Evolutionary conservation across 805 yeast genomes (phyloP).

Genomic region (Huiozyma sinensis): DNA sequence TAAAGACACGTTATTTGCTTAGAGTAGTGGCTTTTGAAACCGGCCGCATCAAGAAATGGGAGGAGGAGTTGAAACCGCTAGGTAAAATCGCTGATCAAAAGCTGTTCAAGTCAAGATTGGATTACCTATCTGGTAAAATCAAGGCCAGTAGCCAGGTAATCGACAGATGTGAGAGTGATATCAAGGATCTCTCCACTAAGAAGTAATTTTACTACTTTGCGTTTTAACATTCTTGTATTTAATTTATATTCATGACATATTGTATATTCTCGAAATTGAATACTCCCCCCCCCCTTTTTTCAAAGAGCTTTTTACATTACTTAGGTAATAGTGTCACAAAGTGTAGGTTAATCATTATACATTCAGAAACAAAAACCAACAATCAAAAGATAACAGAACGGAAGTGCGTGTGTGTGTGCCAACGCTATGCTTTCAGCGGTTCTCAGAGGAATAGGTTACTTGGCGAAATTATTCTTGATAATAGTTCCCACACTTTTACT

Average conservation of each 20-base stretch:
- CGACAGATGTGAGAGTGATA: slow-evolving; percentile 35
- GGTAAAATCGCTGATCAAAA: slow-evolving; percentile 41
- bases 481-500: too few relatives aligned
- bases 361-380: too few relatives aligned
- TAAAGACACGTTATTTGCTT: slow-evolving; percentile 53
- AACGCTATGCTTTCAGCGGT: too few relatives aligned
- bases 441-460: too few relatives aligned
- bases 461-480: too few relatives aligned
- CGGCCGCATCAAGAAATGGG: slow-evolving; percentile 50
- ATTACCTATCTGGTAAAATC: slow-evolving; percentile 59
- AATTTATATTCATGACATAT: not conserved
- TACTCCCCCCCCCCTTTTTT: too few relatives aligned
- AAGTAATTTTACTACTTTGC: not conserved
- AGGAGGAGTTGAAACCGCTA: slow-evolving; percentile 58
- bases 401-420: too few relatives aligned
- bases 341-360: too few relatives aligned
- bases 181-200: slow-evolving; percentile 26
- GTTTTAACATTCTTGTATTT: not conserved
- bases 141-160: slow-evolving; percentile 46
- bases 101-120: slow-evolving; percentile 50
- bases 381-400: too few relatives aligned
- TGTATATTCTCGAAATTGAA: not conserved
- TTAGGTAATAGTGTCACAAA: too few relatives aligned
- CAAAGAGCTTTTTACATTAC: too few relatives aligned
- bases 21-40: slow-evolving; percentile 49